These are phyloP conservation scores for Chlorencoelia australis DNA, from an alignment of 2,329 filamentous ascomycete genomes.

Conservation along the genomic window DNA sequence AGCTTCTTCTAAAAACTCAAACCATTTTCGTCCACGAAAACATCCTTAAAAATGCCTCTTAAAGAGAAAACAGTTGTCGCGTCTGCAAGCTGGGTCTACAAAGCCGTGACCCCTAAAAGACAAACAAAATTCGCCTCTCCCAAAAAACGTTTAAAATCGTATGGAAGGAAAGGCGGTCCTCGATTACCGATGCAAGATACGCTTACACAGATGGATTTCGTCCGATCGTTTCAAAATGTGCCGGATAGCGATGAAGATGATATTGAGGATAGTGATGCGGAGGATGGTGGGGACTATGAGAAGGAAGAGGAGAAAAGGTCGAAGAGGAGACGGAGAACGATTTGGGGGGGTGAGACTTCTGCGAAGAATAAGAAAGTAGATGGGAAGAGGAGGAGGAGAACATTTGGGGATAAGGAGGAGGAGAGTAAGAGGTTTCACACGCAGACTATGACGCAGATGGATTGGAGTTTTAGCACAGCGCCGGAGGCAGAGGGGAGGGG, in stretches of 20 bases:
- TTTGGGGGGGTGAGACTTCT: slow-evolving; percentile 1
- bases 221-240: slow-evolving; percentile 7
- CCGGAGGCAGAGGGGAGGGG: slow-evolving; percentile 6
- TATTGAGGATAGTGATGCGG: slow-evolving; percentile 9
- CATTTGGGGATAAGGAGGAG: slow-evolving; percentile 12
- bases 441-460: slow-evolving; percentile 24
- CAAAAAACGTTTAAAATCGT: slow-evolving; percentile 17
- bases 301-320: slow-evolving; percentile 11
- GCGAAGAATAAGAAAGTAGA: background rate
- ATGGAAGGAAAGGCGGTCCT: slow-evolving; percentile 16
- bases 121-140: slow-evolving; percentile 17
- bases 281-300: slow-evolving; percentile 11
- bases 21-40: too few species aligned
- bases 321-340: slow-evolving; percentile 17
- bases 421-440: slow-evolving; percentile 15
- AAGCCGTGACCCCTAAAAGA: slow-evolving; percentile 16
- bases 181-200: slow-evolving; percentile 18
- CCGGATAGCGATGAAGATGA: slow-evolving; percentile 9
- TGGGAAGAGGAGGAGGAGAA: slow-evolving; percentile 17
- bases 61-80: slow-evolving; percentile 12
- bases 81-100: slow-evolving; percentile 20
- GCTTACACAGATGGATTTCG: slow-evolving; percentile 24
- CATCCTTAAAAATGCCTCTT: slow-evolving; percentile 19
- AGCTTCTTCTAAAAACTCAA: background rate
- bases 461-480: slow-evolving; percentile 12